Evolutionary conservation across 805 yeast species (phyloP), one percentile per base, ranked within the genome.

Genomic region (Clavispora santaluciae): DNA sequence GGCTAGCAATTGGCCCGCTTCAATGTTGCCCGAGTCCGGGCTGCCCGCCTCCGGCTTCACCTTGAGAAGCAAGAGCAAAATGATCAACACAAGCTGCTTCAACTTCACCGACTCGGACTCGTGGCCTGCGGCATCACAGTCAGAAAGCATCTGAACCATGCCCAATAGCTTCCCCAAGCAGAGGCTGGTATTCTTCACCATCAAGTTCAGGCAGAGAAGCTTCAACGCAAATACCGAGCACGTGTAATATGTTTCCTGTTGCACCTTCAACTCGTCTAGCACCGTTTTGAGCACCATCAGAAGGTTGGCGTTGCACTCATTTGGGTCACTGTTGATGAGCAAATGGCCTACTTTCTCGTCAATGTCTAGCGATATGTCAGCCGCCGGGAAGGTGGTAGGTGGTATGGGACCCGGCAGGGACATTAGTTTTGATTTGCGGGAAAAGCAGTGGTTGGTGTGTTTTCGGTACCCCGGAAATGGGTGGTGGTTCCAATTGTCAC

Each of bases 121-220:
- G 35, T 40, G 25, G 22, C 38, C 30, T 23, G 31, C 30, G 12
- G 37, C 39, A 2, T 10, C 39, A 28, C 49, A 37, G 12, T 52
- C 46, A 15, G 62, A 53, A 38, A 68, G 61, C 0, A 59, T 56
- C 7, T 51, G 43, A 16, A 68, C 31, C 26, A 67, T 53, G 6
- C 69, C 63, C 25, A 69, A 46, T 10, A 68, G 45, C 45, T 69
- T 69, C 13, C 71, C 72, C 3, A 67, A 45, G 39, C 73, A 67
- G 18, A 65, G 55, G 17, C 40, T 41, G 43, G 50, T 57, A 49
- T 69, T 69, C 49, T 65, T 65, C 36, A 60, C 44, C 40, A 69
- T 69, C 28, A 69, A 46, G 39, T 68, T 69, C 64, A 63, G 67
- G 13, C 55, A 55, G 8, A 69, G 48, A 16, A 69, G 46, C 43